Evolutionary conservation across 306 rosid species (phyloP), one percentile per base, ranked within the genome.

Genomic region (Sechiopsis laciniata): DNA sequence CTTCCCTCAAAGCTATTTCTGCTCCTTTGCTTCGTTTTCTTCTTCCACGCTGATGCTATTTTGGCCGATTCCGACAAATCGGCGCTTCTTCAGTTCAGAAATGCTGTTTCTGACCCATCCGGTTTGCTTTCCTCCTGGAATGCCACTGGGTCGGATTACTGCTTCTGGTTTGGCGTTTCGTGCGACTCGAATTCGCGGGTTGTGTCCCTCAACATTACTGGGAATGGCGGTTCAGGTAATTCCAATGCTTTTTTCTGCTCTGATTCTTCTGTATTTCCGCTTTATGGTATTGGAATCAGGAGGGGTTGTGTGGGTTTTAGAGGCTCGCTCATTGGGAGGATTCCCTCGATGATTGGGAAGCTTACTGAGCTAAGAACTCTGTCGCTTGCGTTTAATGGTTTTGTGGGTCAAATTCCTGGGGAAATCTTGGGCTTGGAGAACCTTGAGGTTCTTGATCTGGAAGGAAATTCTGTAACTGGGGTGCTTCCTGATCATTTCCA

Each of bases 401-500:
- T 93, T 13, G 82, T 76, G 24, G 97, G 98, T 51, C 84, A 72
- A 8, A 21, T 93, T 71, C 96, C 97, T 50, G 3, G 12, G 5
- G 88, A 76, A 74, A 72, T 90, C 74, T 93, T 95, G 90, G 85
- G 77, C 7, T 67, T 90, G 93, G 63, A 85, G 12, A 90, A 81
- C 65, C 70, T 93, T 11, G 98, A 90, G 80, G 96, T 90, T 71
- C 84, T 93, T 77, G 96, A 93, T 90, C 87, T 93, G 7, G 93
- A 93, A 69, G 96, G 91, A 5, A 93, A 93, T 52, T 82, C 76
- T 15, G 26, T 93, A 6, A 46, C 78, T 65, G 98, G 98, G 17
- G 67, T 54, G 15, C 80, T 93, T 52, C 93, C 87, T 0, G 8
- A 74, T 10, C 61, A 52, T 5, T 65, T 83, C 56, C 3, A 9